These are phyloP conservation scores for Pyrenochaeta sp. DNA, from an alignment of 2,329 filamentous ascomycete genomes.

Conservation along the genomic window DNA sequence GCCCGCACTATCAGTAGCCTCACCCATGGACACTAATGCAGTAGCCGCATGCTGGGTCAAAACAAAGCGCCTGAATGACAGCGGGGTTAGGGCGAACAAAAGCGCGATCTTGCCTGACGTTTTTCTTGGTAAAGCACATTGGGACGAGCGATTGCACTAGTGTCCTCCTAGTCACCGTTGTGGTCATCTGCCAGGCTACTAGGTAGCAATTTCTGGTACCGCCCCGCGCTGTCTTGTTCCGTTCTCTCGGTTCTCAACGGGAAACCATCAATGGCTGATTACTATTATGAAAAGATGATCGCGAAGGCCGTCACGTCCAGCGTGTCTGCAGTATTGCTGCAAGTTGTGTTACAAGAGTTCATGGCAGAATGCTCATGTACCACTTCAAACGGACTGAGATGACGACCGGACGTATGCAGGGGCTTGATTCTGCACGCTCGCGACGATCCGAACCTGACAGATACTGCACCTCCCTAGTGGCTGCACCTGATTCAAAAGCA, in stretches of 20 bases:
- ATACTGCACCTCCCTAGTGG: slow-evolving; percentile 22
- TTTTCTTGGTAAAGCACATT: neutral
- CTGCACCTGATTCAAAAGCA: slow-evolving; percentile 20
- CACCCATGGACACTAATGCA: slow-evolving; percentile 25
- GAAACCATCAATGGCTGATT: neutral
- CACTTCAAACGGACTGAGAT: neutral
- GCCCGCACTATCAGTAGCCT: slow-evolving; percentile 16
- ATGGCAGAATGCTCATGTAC: neutral
- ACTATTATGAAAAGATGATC: neutral
- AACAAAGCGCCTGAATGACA: neutral
- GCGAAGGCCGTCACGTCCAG: neutral
- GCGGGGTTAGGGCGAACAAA: neutral
- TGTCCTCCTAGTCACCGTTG: slow-evolving; percentile 21
- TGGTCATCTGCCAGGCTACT: slow-evolving; percentile 14
- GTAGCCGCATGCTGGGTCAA: slow-evolving; percentile 11
- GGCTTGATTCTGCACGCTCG: slow-evolving; percentile 7
- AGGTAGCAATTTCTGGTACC: neutral
- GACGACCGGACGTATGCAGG: slow-evolving; percentile 2
- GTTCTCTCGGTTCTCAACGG: slow-evolving; percentile 1
- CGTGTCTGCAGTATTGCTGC: neutral
- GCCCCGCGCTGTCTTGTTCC: neutral
- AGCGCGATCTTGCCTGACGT: neutral
- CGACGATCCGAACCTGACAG: slow-evolving; percentile 16
- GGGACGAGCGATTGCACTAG: slow-evolving; percentile 7
- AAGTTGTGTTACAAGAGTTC: neutral